Conservation (phyloP, 768 basidiomycete genomes). For the Lyophyllum decastes region DNA sequence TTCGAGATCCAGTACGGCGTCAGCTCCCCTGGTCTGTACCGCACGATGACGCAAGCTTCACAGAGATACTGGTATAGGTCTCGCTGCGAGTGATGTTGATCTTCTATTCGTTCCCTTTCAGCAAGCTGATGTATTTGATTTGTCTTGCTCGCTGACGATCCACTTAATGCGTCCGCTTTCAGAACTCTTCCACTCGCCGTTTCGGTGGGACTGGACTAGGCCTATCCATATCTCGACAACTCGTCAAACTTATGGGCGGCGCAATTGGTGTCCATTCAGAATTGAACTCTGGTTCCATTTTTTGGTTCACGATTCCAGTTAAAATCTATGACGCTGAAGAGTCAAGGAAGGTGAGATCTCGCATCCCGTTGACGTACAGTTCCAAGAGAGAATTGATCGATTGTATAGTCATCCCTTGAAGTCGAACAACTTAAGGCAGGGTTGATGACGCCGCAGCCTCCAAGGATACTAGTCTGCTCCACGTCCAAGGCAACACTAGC, state of each 20-base stretch:
- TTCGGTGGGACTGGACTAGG: constrained; percentile 82
- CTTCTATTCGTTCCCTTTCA: constrained; percentile 74
- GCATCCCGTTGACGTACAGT: neutral
- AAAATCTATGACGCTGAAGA: constrained; percentile 57
- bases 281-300: constrained; percentile 61
- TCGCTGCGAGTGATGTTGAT: constrained; percentile 66
- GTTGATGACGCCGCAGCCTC: constrained; percentile 47
- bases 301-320: constrained; percentile 76
- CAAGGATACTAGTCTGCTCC: constrained; percentile 58
- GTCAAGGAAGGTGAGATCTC: constrained; percentile 55
- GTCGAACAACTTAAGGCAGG: constrained; percentile 46
- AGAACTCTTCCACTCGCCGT: constrained; percentile 72
- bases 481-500: constrained; percentile 56
- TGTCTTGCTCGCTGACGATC: neutral
- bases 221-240: constrained; percentile 70
- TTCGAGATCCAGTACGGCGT: constrained; percentile 62
- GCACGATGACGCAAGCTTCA: constrained; percentile 5
- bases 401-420: constrained; percentile 43
- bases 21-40: neutral
- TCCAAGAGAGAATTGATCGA: neutral
- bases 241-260: constrained; percentile 78
- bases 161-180: neutral
- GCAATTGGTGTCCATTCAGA: constrained; percentile 71
- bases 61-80: constrained; percentile 74
- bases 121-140: constrained; percentile 57